Base-by-base conservation (phyloP, 768 basidiomycete species). In the Termitomyces sp. region DNA sequence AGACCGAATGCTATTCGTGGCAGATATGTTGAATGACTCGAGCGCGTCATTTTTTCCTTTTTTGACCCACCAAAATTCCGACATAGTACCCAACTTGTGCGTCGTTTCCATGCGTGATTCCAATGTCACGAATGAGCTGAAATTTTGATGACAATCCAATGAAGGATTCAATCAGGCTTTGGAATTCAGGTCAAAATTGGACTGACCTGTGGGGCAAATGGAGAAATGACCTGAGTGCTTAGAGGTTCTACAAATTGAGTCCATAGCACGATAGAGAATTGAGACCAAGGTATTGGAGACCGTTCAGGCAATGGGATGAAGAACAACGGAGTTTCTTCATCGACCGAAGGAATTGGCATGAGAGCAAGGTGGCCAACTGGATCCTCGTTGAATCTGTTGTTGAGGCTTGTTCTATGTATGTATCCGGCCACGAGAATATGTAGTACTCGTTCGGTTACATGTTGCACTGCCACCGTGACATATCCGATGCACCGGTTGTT, bases 161-260 rank as follows among this genome's bases (percentile, higher is more conserved):
- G 7, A 1, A 36, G 10, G 18, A 55, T 20, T 36, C n/a, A n/a
- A n/a, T n/a, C n/a, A n/a, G n/a, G n/a, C 44, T 32, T 27, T n/a
- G 1, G 18, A 4, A 27, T 44, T 26, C 14, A 37, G 3, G 8
- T 13, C n/a, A 44, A 20, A n/a, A 20, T 18, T 27, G 5, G 24
- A 20, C 56, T 44, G n/a, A 87, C 88, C 76, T 90, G 82, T 3
- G 86, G 87, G 36, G 85, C 80, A 64, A 90, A 91, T 0, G 90
- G 90, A 49, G 83, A 82, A 57, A 92, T 90, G 57, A 91, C 85
- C 61, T 89, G 81, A 6, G 81, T 81, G 1, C 87, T 89, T 59
- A 92, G 73, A 1, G 90, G 89, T 67, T 92, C 91, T 24, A 87
- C 78, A 34, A 91, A 81, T 68, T 91, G 89, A 22, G 91, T 76